These are phyloP conservation scores for Coemansia erecta DNA, from an alignment of 192 early-diverging fungal genomes.

Conservation along the genomic window DNA sequence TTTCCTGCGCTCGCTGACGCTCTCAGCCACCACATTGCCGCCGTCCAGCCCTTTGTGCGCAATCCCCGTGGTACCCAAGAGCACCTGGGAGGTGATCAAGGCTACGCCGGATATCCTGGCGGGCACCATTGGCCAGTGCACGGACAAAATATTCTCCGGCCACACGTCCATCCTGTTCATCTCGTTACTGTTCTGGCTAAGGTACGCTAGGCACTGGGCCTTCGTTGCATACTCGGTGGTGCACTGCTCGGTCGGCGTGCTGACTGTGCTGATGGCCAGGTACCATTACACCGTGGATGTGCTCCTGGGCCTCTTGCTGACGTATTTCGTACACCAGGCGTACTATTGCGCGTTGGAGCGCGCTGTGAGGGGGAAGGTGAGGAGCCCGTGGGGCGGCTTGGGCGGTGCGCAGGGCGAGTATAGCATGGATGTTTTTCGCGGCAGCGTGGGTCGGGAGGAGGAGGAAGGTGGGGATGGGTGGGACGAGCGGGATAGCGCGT, in stretches of 20 bases:
- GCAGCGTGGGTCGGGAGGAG: too few species aligned
- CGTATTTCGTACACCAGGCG: slow-evolving; percentile 54
- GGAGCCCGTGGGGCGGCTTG: neutral
- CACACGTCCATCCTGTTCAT: slow-evolving; percentile 59
- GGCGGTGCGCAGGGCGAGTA: slow-evolving; percentile 6
- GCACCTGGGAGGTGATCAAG: slow-evolving; percentile 44
- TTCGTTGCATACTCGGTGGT: slow-evolving; percentile 43
- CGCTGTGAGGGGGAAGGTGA: slow-evolving; percentile 10
- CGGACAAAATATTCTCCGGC: slow-evolving; percentile 65
- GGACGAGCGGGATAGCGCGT: slow-evolving; percentile 36
- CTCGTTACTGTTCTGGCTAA: slow-evolving; percentile 56
- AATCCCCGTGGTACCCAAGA: slow-evolving; percentile 31
- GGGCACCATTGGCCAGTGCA: slow-evolving; percentile 55
- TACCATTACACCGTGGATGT: slow-evolving; percentile 67
- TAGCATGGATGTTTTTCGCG: slow-evolving; percentile 19
- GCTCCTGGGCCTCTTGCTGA: slow-evolving; percentile 57
- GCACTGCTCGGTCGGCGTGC: slow-evolving; percentile 42
- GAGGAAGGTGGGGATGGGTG: slow-evolving; percentile 2
- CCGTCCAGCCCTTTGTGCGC: slow-evolving; percentile 46
- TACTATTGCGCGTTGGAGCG: slow-evolving; percentile 55
- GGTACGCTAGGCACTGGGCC: slow-evolving; percentile 52
- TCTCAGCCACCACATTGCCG: slow-evolving; percentile 60
- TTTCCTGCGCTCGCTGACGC: slow-evolving; percentile 55
- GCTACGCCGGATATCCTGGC: slow-evolving; percentile 53
- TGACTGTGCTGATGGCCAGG: slow-evolving; percentile 55